Base-by-base conservation (phyloP, 345 rosid species). In the Xanthoceras sorbifolium region DNA sequence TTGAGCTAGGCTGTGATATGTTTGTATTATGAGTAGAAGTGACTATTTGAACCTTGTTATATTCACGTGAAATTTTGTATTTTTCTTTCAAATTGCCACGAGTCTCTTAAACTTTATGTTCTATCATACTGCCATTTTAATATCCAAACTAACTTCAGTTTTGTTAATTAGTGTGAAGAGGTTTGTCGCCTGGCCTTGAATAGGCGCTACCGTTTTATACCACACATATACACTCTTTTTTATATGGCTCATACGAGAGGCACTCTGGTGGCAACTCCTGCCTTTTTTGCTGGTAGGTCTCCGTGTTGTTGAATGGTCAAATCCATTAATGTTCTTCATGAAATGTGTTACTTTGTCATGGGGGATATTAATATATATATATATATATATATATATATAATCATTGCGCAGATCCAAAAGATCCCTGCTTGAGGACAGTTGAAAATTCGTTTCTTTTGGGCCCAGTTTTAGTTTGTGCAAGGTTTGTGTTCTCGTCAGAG, bases 381-480 rank as follows among this genome's bases (percentile, higher is more conserved):
- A 64, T 82, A 9, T 61, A 71, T 46, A 64, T 82, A 38, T 42
- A 44, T 36, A 11, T 36, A 9, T 61, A 71, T 46, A 64, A 81
- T 55, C 12, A 69, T 38, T 71, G 3, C 87, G 87, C 86, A 94
- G 97, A 94, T 81, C 77, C 93, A 29, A 82, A 87, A 89, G 98
- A 91, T 86, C 85, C 85, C 62, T 82, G 82, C 25, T 82, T 94
- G 71, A 85, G 97, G 86, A 87, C 82, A 48, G 64, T 87, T 78
- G 98, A 93, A 79, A 93, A 82, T 62, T 91, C 91, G 64, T 94
- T 94, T 87, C 86, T 94, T 23, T 77, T 94, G 91, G 98, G 98
- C 28, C 84, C 98, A 1, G 85, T 91, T 81, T 82, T 94, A 61
- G 85, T 93, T 74, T 74, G 80, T 83, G 78, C 94, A 62, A 94